A percentile compares a stretch with the other conserved stretches of the same genome.
Evolutionary conservation across 768 basidiomycete genomes (phyloP).

Genomic region (Gelatoporia subvermispora): DNA sequence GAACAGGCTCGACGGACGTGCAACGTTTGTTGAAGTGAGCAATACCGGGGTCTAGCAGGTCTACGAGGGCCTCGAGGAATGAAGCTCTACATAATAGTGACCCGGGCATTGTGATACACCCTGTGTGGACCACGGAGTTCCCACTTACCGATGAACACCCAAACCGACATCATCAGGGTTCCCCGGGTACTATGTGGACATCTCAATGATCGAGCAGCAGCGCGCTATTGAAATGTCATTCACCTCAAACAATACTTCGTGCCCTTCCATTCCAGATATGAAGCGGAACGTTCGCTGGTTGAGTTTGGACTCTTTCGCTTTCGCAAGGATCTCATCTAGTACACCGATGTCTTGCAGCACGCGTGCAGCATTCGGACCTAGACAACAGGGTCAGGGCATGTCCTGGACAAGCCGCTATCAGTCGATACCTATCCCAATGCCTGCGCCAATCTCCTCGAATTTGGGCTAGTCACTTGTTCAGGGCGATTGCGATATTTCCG

Average conservation of each 20-base stretch:
- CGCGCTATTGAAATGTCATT: constrained; percentile 3
- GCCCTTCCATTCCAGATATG: constrained; percentile 36
- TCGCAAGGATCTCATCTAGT: constrained; percentile 36
- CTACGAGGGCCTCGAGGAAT: constrained; percentile 45
- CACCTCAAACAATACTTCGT: constrained; percentile 44
- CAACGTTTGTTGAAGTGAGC: constrained; percentile 51
- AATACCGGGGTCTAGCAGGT: constrained; percentile 34
- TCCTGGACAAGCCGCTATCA: background rate
- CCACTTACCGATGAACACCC: constrained; percentile 39
- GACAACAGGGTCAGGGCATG: background rate
- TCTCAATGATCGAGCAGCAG: too few relatives aligned
- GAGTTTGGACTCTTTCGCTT: constrained; percentile 29
- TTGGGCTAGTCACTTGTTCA: constrained; percentile 27
- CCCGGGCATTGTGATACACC: background rate
- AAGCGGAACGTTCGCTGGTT: constrained; percentile 32
- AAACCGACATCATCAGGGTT: constrained; percentile 33
- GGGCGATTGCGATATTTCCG: background rate
- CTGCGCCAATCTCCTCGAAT: constrained; percentile 53
- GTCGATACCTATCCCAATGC: constrained; percentile 42
- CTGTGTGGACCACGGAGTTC: too few relatives aligned
- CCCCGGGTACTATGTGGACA: constrained; percentile 26
- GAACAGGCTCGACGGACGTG: constrained; percentile 8
- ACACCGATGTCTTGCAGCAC: constrained; percentile 41
- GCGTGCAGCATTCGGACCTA: constrained; percentile 47
- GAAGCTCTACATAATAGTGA: constrained; percentile 32